Base-by-base conservation (phyloP, 2,329 filamentous ascomycete genomes). In the Exophiala bonariae region DNA sequence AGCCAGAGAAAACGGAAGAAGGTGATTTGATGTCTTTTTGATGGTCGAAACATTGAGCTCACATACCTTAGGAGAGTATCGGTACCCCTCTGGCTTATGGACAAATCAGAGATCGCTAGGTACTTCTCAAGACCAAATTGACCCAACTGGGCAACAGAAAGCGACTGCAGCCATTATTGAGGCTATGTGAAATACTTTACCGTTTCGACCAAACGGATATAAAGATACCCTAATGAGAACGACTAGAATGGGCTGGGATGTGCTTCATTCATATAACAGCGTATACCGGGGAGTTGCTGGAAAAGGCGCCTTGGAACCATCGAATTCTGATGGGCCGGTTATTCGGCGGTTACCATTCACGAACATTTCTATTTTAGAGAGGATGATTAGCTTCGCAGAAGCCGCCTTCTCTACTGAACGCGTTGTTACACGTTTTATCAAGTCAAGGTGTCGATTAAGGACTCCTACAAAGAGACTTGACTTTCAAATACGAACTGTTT, bases 1-100 rank as follows among this genome's bases (percentile, higher is more conserved):
- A 65, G 66, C 26, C 74, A 72, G 57, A 75, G 74, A 61, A 73
- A 71, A 61, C 68, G 72, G 51, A 74, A 74, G 64, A 75, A 73
- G 70, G 71, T 74, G 66, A 57, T 55, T 44, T 32, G 30, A 46
- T 35, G 17, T 34, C 18, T 30, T 40, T 33, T 30, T 47, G 31
- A 17, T 54, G 41, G 41, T 11, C 16, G 18, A 7, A 16, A 22
- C 26, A 20, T 14, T 26, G 26, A 16, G 36, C 44, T 44, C 30
- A 45, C 44, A 16, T 16, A 30, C 20, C n/a, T 32, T 33, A 52
- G 45, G 45, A 46, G 18, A 42, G 31, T 20, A 23, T 35, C 30
- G 50, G 50, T 13, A 52, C 50, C 32, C 50, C 45, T 17, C 34
- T 48, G 11, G 30, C 40, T 26, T 38, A 48, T 28, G 44, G 49